Conservation (phyloP, 2,329 filamentous ascomycete species). For the Paecilomyces dactylethromorphus region DNA sequence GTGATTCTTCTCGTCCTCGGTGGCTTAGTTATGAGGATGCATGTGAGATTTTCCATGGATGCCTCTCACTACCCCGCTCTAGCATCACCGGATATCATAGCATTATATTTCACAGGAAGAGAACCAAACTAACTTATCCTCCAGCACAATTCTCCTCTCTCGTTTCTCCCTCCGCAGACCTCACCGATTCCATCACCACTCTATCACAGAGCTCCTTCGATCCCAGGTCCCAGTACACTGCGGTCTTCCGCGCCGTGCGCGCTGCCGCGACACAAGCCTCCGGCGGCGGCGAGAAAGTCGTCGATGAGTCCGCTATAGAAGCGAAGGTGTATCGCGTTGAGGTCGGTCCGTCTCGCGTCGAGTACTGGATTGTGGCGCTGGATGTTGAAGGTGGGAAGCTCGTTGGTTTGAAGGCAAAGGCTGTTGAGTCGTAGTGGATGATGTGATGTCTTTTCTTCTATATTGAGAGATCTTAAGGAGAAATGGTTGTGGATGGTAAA, state of each 20-base stretch:
- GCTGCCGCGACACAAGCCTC: slow-evolving; percentile 15
- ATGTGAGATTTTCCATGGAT: not conserved
- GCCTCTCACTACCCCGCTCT: not conserved
- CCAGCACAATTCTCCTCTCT: slow-evolving; percentile 64
- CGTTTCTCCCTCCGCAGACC: slow-evolving; percentile 38
- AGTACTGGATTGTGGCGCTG: slow-evolving; percentile 73
- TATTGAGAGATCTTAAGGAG: no score
- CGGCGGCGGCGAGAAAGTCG: slow-evolving; percentile 31
- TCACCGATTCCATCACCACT: slow-evolving; percentile 48
- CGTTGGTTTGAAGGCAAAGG: slow-evolving; percentile 71
- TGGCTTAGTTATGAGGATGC: not conserved
- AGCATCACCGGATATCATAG: no score
- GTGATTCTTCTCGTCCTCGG: slow-evolving; percentile 3
- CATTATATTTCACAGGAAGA: not conserved
- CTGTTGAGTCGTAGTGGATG: slow-evolving; percentile 58
- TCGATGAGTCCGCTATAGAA: slow-evolving; percentile 40
- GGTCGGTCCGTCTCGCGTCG: slow-evolving; percentile 56
- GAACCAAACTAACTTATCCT: not conserved
- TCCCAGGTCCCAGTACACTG: slow-evolving; percentile 58
- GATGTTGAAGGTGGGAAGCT: slow-evolving; percentile 54
- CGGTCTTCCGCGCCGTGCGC: slow-evolving; percentile 48
- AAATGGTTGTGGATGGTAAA: not conserved
- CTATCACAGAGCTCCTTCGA: slow-evolving; percentile 68
- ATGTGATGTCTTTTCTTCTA: not conserved
- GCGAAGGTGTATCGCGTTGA: slow-evolving; percentile 69